These are phyloP conservation scores for Mentha longifolia DNA, from an alignment of 257 asterid genomes.

Conservation along the genomic window DNA sequence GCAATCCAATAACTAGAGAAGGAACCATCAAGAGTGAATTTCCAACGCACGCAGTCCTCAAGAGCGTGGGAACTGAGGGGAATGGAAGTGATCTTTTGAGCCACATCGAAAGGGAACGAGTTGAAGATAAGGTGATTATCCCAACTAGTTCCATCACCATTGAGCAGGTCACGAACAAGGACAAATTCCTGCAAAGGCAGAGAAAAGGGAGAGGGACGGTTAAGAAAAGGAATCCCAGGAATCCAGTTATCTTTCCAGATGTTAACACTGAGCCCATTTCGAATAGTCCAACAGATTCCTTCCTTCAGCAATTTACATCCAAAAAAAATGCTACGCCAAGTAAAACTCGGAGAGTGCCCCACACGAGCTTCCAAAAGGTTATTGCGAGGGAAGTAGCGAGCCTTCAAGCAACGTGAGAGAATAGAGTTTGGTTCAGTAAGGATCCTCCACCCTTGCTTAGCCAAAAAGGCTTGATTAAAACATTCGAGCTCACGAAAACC, in stretches of 20 bases:
- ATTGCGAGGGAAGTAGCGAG: background rate
- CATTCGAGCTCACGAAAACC: background rate
- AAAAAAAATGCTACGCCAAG: no score
- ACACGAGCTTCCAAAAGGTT: background rate
- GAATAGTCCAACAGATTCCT: background rate
- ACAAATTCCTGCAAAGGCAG: background rate
- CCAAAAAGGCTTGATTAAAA: background rate
- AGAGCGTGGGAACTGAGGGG: background rate
- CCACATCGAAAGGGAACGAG: background rate
- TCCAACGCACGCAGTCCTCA: background rate
- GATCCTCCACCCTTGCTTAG: background rate
- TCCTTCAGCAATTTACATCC: background rate
- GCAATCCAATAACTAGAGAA: no score
- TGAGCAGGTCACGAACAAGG: background rate
- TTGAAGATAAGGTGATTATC: background rate
- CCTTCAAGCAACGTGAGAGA: background rate
- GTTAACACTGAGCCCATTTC: background rate
- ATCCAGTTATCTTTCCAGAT: background rate
- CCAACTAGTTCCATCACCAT: background rate
- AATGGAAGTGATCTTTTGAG: background rate
- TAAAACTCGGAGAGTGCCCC: background rate
- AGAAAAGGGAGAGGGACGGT: background rate
- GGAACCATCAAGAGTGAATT: background rate
- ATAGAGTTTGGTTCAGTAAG: background rate
- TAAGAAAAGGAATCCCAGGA: background rate